These are phyloP conservation scores for Arthrobotrys sphaeroides DNA, from an alignment of 2,329 filamentous ascomycete species.

Conservation along the genomic window DNA sequence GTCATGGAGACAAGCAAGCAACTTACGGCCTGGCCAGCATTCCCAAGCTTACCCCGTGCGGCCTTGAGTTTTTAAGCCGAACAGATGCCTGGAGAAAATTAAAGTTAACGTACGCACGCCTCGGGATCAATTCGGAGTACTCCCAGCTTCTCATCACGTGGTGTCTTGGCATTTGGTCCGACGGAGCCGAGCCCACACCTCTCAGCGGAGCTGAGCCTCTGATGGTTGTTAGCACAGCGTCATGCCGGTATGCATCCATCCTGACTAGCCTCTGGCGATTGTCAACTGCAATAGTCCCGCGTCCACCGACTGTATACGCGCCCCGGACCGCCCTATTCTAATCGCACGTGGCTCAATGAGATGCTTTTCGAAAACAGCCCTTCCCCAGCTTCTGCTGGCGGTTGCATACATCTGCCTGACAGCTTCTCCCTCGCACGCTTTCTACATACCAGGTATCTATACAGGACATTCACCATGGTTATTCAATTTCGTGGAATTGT, in stretches of 20 bases:
- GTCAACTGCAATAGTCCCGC: neutral
- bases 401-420: constrained; percentile 55
- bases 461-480: neutral
- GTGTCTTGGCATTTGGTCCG: too few relatives aligned
- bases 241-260: too few relatives aligned
- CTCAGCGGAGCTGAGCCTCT: too few relatives aligned
- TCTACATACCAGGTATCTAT: constrained; percentile 84
- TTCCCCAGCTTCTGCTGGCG: constrained; percentile 31
- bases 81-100: too few relatives aligned
- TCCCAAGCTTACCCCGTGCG: too few relatives aligned
- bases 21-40: too few relatives aligned
- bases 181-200: too few relatives aligned
- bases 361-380: constrained; percentile 26
- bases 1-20: too few relatives aligned
- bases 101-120: too few relatives aligned
- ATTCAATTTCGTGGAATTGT: neutral
- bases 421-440: constrained; percentile 64
- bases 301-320: constrained; percentile 17
- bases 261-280: neutral
- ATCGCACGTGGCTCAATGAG: constrained; percentile 37
- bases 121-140: too few relatives aligned
- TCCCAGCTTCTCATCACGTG: too few relatives aligned
- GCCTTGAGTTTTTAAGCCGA: constrained; percentile 33
- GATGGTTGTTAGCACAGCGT: too few relatives aligned
- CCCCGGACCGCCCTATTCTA: neutral